A percentile compares a stretch with the other conserved stretches of the same genome.
These are phyloP conservation scores for Ganoderma meredithae DNA, from an alignment of 1,284 basidiomycete genomes.

Conservation along the genomic window DNA sequence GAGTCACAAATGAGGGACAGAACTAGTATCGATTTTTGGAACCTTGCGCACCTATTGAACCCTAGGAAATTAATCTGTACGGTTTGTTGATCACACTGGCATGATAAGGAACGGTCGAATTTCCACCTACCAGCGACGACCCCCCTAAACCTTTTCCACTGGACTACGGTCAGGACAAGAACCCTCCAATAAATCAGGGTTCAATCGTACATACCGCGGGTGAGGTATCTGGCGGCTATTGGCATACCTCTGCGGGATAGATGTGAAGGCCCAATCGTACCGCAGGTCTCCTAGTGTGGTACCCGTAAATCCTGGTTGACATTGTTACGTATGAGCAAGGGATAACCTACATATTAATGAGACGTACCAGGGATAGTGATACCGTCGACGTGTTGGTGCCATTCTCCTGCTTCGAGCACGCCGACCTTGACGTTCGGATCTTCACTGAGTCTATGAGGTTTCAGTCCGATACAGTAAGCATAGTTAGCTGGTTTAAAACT, in stretches of 20 bases:
- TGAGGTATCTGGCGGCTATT: slow-evolving; percentile 23
- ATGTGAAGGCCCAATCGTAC: slow-evolving; percentile 33
- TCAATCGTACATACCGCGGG: slow-evolving; percentile 18
- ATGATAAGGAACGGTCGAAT: too few species aligned
- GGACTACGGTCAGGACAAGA: background rate
- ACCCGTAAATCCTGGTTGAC: slow-evolving; percentile 15
- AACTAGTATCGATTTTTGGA: background rate
- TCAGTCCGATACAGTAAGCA: background rate
- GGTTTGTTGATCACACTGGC: too few species aligned
- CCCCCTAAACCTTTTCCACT: slow-evolving; percentile 35
- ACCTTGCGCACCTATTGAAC: slow-evolving; percentile 21
- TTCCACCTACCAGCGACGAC: slow-evolving; percentile 24
- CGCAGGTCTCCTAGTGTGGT: slow-evolving; percentile 20
- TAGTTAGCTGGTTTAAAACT: too few species aligned
- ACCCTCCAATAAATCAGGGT: background rate
- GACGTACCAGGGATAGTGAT: slow-evolving; percentile 23
- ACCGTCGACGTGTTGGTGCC: slow-evolving; percentile 35
- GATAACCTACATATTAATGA: too few species aligned
- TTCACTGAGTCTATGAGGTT: slow-evolving; percentile 44
- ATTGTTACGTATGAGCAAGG: too few species aligned
- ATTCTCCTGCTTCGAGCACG: slow-evolving; percentile 41
- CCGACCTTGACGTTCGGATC: slow-evolving; percentile 46
- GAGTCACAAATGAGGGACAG: background rate
- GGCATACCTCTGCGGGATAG: slow-evolving; percentile 30
- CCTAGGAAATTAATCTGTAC: slow-evolving; percentile 25